These are phyloP conservation scores for Cryptococcus sp. DNA, from an alignment of 1,284 basidiomycete genomes.

Conservation along the genomic window DNA sequence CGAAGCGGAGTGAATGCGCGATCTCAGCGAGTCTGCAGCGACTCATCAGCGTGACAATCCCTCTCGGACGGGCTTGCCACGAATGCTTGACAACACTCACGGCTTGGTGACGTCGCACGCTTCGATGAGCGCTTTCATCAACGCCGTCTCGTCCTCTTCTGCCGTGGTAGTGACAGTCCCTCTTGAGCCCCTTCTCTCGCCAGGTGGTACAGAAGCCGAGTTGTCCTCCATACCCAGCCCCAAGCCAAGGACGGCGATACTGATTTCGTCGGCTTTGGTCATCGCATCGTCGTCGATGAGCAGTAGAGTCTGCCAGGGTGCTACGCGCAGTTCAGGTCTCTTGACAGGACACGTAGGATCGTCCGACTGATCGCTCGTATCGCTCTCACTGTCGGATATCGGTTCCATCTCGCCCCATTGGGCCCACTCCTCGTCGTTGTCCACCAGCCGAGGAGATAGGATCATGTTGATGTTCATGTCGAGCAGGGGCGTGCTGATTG, in stretches of 20 bases:
- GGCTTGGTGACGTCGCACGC: conserved; percentile 61
- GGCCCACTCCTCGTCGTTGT: conserved; percentile 64
- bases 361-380: conserved; percentile 58
- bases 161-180: conserved; percentile 19
- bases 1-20: conserved; percentile 79
- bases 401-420: conserved; percentile 58
- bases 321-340: conserved; percentile 53
- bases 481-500: conserved; percentile 73
- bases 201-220: not conserved
- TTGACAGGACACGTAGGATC: conserved; percentile 45
- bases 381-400: conserved; percentile 53
- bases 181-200: conserved; percentile 29
- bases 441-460: conserved; percentile 66
- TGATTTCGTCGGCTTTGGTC: conserved; percentile 25
- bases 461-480: conserved; percentile 76
- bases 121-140: conserved; percentile 65
- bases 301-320: conserved; percentile 91
- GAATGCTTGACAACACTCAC: conserved; percentile 28
- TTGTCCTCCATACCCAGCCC: conserved; percentile 14
- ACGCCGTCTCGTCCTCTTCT: conserved; percentile 62
- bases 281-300: conserved; percentile 58
- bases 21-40: conserved; percentile 74
- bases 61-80: not conserved
- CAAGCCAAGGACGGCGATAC: conserved; percentile 27
- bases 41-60: not conserved